phyloP scores from a whole-genome alignment of 208 protist genomes.

The Acanthamoeba pearcei region DNA sequence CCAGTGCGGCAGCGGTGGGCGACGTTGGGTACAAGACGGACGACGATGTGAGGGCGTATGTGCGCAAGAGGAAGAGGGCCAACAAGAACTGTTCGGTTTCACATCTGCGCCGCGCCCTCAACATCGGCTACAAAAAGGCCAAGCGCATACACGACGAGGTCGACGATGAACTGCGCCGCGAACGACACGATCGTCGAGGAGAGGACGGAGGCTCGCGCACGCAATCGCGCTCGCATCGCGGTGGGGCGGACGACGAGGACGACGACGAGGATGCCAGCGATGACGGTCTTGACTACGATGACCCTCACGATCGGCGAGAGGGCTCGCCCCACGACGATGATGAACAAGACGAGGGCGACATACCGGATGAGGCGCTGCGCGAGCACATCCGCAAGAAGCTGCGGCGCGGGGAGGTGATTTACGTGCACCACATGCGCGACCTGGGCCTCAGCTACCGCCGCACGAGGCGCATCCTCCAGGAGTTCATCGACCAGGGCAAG shows the following conservation, averaged over 20 bases:
- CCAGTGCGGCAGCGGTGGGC: not conserved
- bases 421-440: conserved; percentile 48
- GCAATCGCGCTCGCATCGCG: not conserved
- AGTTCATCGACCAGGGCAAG: conserved; percentile 45
- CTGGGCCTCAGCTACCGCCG: conserved; percentile 28
- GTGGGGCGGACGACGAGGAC: not conserved
- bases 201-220: not conserved
- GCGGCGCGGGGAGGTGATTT: conserved; percentile 16
- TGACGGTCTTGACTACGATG: not conserved
- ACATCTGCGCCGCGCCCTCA: conserved; percentile 25
- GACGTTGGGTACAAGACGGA: conserved; percentile 17
- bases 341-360: not conserved
- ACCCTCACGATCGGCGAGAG: not conserved
- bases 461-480: conserved; percentile 6
- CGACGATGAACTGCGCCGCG: conserved; percentile 19
- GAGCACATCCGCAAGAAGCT: conserved; percentile 48
- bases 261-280: not conserved
- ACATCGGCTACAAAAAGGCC: conserved; percentile 59
- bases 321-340: not conserved
- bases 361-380: not conserved
- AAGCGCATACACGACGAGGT: conserved; percentile 55
- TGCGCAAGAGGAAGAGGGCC: conserved; percentile 23
- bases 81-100: conserved; percentile 57
- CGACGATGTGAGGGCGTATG: conserved; percentile 24
- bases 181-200: not conserved